Percentiles rank a stretch among this genome's conserved stretches.
Evolutionary conservation across 2,329 filamentous ascomycete species (phyloP).

Genomic region (Penicillium expansum): DNA sequence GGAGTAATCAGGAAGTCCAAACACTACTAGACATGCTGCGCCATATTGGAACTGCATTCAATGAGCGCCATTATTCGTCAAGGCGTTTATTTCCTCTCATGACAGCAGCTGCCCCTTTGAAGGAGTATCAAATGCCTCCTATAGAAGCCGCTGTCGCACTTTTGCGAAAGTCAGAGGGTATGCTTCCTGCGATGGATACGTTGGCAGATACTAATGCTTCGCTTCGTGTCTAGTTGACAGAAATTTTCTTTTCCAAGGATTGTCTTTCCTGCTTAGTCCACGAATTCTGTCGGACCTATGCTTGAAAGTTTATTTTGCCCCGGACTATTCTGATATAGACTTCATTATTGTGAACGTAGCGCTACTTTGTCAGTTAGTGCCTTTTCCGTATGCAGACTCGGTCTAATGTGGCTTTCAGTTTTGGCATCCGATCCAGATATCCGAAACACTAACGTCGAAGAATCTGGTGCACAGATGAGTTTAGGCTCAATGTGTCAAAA

Average conservation of each 20-base stretch:
- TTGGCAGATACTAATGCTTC: neutral
- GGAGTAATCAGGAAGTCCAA: neutral
- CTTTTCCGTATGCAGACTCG: neutral
- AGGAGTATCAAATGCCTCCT: neutral
- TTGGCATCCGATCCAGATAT: neutral
- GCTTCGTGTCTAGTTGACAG: neutral
- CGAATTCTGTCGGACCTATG: constrained; percentile 9
- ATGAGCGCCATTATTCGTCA: neutral
- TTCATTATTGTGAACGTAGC: constrained; percentile 12
- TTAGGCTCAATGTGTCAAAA: constrained; percentile 2
- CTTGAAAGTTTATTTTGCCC: constrained; percentile 12
- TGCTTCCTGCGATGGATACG: neutral
- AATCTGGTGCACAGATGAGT: neutral
- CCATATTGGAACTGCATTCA: neutral
- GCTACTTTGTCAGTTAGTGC: neutral
- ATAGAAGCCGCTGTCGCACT: neutral
- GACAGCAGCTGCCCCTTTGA: neutral
- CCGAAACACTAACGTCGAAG: neutral
- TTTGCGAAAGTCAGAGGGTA: neutral
- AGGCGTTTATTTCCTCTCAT: neutral
- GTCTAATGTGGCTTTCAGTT: neutral
- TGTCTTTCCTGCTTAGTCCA: neutral
- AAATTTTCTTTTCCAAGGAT: neutral
- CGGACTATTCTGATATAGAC: constrained; percentile 8
- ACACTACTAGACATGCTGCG: neutral